phyloP scores from a whole-genome alignment of 306 rosid species.

The Quillaja saponaria region DNA sequence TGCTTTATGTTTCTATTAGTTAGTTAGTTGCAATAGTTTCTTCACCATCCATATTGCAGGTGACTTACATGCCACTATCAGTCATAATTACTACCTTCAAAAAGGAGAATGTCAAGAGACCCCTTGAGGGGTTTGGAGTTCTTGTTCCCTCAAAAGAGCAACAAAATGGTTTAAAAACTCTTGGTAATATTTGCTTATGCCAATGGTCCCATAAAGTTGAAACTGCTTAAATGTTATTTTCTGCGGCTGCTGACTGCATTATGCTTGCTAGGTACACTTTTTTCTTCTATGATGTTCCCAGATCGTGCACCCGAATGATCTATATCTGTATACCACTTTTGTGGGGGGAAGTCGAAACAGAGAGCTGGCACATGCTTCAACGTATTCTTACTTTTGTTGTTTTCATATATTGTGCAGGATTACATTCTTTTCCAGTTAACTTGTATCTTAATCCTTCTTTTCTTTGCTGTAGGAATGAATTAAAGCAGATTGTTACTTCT shows the following conservation, averaged over 20 bases:
- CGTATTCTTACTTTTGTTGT: conserved; percentile 45
- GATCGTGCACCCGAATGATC: conserved; percentile 83
- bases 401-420: conserved; percentile 11
- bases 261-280: conserved; percentile 72
- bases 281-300: conserved; percentile 95
- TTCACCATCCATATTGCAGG: conserved; percentile 54
- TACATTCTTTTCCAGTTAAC: conserved; percentile 22
- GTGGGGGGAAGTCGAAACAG: conserved; percentile 78
- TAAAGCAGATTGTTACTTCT: conserved; percentile 70
- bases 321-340: conserved; percentile 80
- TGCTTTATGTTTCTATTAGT: conserved; percentile 21
- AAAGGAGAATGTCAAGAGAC: conserved; percentile 76
- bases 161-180: conserved; percentile 76
- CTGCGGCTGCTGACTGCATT: conserved; percentile 24
- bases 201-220: conserved; percentile 20
- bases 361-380: conserved; percentile 77
- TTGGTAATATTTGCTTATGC: conserved; percentile 59
- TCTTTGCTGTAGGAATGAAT: conserved; percentile 58
- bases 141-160: conserved; percentile 89
- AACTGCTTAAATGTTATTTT: conserved; percentile 13
- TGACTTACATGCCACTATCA: conserved; percentile 75
- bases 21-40: conserved; percentile 20
- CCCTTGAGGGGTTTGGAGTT: conserved; percentile 95
- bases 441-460: conserved; percentile 19
- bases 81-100: conserved; percentile 78